phyloP scores from a whole-genome alignment of 495 filamentous ascomycete genomes.

The Penicillium samsonianum region DNA sequence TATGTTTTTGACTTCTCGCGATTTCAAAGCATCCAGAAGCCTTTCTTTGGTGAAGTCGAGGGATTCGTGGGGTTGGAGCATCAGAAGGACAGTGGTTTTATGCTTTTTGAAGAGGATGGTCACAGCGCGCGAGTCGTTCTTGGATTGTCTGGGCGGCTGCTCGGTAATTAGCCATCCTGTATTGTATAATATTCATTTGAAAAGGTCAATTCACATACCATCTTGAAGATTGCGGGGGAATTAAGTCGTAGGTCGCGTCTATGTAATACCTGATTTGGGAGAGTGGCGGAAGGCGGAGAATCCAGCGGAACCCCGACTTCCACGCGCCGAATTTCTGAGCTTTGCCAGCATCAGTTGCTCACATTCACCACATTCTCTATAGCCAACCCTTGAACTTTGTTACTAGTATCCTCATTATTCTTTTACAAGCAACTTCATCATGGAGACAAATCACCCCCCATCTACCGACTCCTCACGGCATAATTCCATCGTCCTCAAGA shows the following conservation, averaged over 20 bases:
- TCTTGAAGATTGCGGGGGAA: constrained; percentile 7
- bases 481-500: constrained; percentile 31
- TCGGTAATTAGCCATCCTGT: background rate
- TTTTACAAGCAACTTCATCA: constrained; percentile 17
- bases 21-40: constrained; percentile 57
- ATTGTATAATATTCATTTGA: background rate
- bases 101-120: constrained; percentile 80
- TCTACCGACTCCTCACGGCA: constrained; percentile 16
- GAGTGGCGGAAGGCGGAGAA: constrained; percentile 26
- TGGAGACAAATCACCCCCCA: constrained; percentile 30
- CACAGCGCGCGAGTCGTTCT: constrained; percentile 45
- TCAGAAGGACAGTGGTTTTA: constrained; percentile 74
- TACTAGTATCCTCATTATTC: background rate
- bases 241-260: background rate
- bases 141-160: constrained; percentile 31
- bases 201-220: constrained; percentile 16
- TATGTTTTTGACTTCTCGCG: constrained; percentile 43
- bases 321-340: constrained; percentile 4
- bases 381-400: background rate
- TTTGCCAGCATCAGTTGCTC: constrained; percentile 7
- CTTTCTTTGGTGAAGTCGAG: constrained; percentile 63
- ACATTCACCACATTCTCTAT: constrained; percentile 3
- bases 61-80: constrained; percentile 60
- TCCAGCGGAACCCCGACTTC: constrained; percentile 11
- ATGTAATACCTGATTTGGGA: background rate